Evolutionary conservation across 75 land plant species (phyloP).

Genomic region (Pseudotsuga menziesii): DNA sequence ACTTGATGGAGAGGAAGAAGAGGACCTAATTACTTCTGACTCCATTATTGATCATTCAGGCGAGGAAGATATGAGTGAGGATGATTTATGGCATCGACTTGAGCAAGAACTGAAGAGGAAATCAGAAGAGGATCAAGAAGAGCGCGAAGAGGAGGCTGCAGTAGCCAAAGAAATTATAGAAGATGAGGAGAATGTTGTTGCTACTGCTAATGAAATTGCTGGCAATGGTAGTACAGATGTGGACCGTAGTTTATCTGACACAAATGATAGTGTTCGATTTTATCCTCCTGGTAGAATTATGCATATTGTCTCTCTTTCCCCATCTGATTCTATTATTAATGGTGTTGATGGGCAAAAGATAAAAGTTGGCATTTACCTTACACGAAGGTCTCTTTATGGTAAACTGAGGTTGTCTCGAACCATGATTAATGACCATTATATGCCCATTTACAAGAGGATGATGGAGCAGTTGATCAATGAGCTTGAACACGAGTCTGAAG

Average conservation of each 20-base stretch:
- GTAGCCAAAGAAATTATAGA: slow-evolving; percentile 55
- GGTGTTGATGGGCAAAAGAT: slow-evolving; percentile 20
- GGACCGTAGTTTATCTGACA: slow-evolving; percentile 10
- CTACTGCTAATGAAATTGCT: slow-evolving; percentile 34
- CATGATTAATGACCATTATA: slow-evolving; percentile 93
- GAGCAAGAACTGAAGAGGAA: slow-evolving; percentile 73
- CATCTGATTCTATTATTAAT: slow-evolving; percentile 19
- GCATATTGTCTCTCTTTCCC: slow-evolving; percentile 65
- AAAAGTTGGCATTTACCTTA: slow-evolving; percentile 65
- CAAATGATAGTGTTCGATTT: slow-evolving; percentile 38
- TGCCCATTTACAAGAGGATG: slow-evolving; percentile 83
- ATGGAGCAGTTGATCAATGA: slow-evolving; percentile 65
- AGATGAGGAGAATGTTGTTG: slow-evolving; percentile 64
- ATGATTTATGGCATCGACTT: slow-evolving; percentile 65
- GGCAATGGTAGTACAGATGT: slow-evolving; percentile 17
- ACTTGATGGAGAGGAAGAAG: slow-evolving; percentile 45
- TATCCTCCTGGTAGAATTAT: slow-evolving; percentile 85
- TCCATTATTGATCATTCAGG: slow-evolving; percentile 13
- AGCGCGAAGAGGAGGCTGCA: slow-evolving; percentile 59
- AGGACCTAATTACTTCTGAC: slow-evolving; percentile 20
- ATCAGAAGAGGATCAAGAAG: slow-evolving; percentile 25
- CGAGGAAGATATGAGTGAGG: slow-evolving; percentile 54
- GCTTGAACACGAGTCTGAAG: slow-evolving; percentile 40
- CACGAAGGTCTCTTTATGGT: slow-evolving; percentile 71
- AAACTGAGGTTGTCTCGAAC: slow-evolving; percentile 71